Evolutionary conservation across 2,329 filamentous ascomycete genomes (phyloP), one percentile per base, ranked within the genome.

Genomic region (Dactylellina drechsleri): DNA sequence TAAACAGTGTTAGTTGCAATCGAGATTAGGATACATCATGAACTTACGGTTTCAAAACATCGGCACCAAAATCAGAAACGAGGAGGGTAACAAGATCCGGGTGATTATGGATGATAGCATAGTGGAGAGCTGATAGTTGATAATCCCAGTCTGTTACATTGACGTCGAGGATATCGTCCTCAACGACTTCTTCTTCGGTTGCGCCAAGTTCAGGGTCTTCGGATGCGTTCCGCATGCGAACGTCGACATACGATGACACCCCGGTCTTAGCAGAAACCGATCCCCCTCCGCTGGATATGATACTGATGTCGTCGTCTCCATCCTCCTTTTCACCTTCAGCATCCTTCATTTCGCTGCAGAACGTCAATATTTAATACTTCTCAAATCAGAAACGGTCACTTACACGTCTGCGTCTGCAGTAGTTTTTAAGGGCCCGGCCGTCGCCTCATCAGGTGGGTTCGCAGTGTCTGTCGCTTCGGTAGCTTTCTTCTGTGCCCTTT

Each of bases 161-260:
- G 73, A 93, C 86, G 77, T 95, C 88, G 80, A 91, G 93, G 59
- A 93, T 87, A 81, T 96, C 92, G 0, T 91, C 91, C 18, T 91
- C 90, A 7, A 89, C 85, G 0, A 88, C 85, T 18, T 86, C 83
- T 45, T 47, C 57, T 28, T 20, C 41, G 1, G 41, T 7, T 28
- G 1, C n/a, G 28, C 65, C 65, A 15, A 57, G 13, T 83, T 66
- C 86, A 0, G 84, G 83, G 0, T 85, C 78, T 10, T 81, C 82
- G 1, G 60, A 40, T 43, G 85, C 83, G 26, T 85, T 82, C 0
- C 81, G 79, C 0, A 78, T 77, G 4, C 76, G 74, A 15, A 79
- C 66, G 2, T 83, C 80, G 5, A 65, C 52, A 40, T 45, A 64
- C 1, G 52, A 64, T 3, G 66, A 71, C 16, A 49, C 66, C 7